phyloP scores from a whole-genome alignment of 345 rosid species.

The Brassica rapa region DNA sequence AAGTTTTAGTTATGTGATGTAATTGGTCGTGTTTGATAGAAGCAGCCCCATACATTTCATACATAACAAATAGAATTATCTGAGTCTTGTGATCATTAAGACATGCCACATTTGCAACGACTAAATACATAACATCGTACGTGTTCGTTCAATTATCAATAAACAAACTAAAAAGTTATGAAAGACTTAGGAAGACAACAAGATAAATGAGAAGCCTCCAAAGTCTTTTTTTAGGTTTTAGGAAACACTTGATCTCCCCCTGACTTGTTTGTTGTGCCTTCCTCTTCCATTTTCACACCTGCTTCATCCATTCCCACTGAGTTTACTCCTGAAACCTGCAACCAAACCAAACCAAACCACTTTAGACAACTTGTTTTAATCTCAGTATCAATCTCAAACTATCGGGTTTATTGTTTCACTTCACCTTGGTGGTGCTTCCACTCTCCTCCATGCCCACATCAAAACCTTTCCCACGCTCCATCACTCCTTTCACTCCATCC shows the following conservation, averaged over 20 bases:
- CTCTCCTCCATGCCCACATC: conserved; percentile 54
- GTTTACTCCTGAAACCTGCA: conserved; percentile 56
- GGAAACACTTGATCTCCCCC: conserved; percentile 52
- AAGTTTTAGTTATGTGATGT: background rate
- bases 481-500: conserved; percentile 57
- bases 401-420: background rate
- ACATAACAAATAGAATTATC: background rate
- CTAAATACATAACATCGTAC: conserved; percentile 15
- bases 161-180: conserved; percentile 10
- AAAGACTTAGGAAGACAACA: conserved; percentile 14
- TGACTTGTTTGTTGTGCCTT: conserved; percentile 51
- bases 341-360: conserved; percentile 17
- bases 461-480: conserved; percentile 59
- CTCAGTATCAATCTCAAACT: background rate
- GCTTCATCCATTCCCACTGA: conserved; percentile 68
- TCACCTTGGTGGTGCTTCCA: conserved; percentile 58
- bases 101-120: conserved; percentile 3
- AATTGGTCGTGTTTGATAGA: background rate
- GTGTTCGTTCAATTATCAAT: conserved; percentile 18
- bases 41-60: background rate
- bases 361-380: conserved; percentile 1
- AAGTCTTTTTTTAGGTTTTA: conserved; percentile 42
- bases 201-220: conserved; percentile 14
- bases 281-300: conserved; percentile 66
- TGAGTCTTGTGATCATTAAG: background rate